Evolutionary conservation across 257 asterid genomes (phyloP), one percentile per base, ranked within the genome.

Genomic region (Cinchona pubescens): DNA sequence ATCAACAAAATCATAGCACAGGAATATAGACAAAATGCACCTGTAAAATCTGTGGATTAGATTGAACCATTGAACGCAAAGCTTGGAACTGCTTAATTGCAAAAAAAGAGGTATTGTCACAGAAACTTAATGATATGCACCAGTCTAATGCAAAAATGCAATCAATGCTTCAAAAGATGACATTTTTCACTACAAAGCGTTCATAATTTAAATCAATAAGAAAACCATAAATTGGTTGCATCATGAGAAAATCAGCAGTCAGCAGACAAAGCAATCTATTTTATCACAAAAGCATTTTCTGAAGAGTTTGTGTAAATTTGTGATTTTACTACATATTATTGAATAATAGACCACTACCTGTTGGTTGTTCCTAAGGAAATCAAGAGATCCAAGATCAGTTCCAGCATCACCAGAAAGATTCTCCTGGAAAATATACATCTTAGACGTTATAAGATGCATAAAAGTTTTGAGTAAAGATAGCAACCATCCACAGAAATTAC

Each of bases 21-120:
- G 29, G 32, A 38, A 63, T 66, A 56, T 9, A 19, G 30, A 49
- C 64, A n/a, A 60, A 66, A 75, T 53, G 51, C 72, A 91, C 99
- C 96, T 92, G 99, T 59, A 95, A 86, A 82, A 94, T 90, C 80
- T 91, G 92, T 70, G 97, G 97, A 82, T 94, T 87, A 30, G 93
- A 77, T 72, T 90, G 97, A 85, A 94, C 96, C 93, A 94, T 85
- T 29, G 96, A 73, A 23, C 98, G 97, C 90, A 90, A 73, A 34
- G 94, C 90, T 85, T 92, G 97, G 86, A 92, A 92, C 98, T 92
- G 87, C n/a, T n/a, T n/a, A 64, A 87, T 79, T 34, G 55, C 71
- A 75, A 75, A 77, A 21, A 79, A 76, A 62, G 23, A 34, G 35
- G 27, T 18, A 53, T 37, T 25, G 18, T 25, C 4, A 76, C 14